A percentile compares a stretch with the other conserved stretches of the same genome.
These are phyloP conservation scores for Parietichytrium sp. DNA, from an alignment of 108 stramenopile species.

Conservation along the genomic window DNA sequence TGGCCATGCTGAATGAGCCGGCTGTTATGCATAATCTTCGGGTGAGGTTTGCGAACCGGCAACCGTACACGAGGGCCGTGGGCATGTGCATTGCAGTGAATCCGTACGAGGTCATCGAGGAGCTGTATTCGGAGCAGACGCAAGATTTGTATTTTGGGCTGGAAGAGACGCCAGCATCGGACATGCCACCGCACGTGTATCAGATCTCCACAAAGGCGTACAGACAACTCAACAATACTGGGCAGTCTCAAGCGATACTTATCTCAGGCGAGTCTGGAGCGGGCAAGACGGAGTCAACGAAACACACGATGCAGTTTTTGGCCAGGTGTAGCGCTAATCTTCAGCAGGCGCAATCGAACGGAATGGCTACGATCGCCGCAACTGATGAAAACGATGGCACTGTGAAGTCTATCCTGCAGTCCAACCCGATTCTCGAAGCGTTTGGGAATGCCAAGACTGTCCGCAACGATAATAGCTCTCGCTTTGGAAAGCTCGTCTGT, in stretches of 20 bases:
- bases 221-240: constrained; percentile 39
- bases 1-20: constrained; percentile 55
- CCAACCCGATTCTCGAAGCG: constrained; percentile 62
- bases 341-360: background rate
- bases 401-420: constrained; percentile 46
- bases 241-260: constrained; percentile 28
- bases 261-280: constrained; percentile 46
- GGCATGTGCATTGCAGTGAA: constrained; percentile 58
- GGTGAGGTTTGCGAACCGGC: constrained; percentile 32
- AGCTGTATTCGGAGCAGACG: background rate
- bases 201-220: constrained; percentile 44
- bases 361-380: background rate
- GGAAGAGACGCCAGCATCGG: too few relatives aligned
- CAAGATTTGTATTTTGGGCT: background rate
- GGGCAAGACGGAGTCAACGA: constrained; percentile 50
- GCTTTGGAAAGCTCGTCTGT: constrained; percentile 64
- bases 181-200: constrained; percentile 47
- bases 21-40: constrained; percentile 52
- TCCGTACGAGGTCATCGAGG: constrained; percentile 41
- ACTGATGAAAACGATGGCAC: background rate
- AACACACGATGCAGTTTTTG: constrained; percentile 25
- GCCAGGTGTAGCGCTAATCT: background rate
- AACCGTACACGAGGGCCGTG: constrained; percentile 59
- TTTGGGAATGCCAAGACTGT: constrained; percentile 68
- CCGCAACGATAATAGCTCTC: constrained; percentile 62